phyloP scores from a whole-genome alignment of 2,329 filamentous ascomycete genomes.

The Calonectria pteridis region DNA sequence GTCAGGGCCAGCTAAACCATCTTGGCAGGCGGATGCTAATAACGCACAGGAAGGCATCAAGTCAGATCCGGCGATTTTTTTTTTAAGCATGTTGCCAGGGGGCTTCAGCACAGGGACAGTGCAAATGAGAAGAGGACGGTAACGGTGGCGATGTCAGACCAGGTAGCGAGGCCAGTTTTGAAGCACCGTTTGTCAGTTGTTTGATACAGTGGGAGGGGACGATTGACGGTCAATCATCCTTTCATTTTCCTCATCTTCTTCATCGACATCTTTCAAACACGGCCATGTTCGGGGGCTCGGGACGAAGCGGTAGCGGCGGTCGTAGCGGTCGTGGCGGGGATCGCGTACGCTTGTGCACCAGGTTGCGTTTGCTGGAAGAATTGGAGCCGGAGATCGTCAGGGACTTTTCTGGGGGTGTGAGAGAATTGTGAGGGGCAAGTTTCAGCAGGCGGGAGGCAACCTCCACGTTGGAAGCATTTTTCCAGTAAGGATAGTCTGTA shows the following conservation, averaged over 20 bases:
- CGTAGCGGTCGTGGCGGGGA: conserved; percentile 25
- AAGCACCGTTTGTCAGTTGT: conserved; percentile 5
- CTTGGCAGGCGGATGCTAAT: conserved; percentile 16
- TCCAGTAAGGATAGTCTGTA: conserved; percentile 22
- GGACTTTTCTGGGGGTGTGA: conserved; percentile 37
- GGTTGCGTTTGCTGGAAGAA: conserved; percentile 28
- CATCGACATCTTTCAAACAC: conserved; percentile 22
- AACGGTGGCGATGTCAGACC: not conserved
- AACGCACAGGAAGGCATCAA: not conserved
- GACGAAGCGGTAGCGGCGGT: conserved; percentile 31
- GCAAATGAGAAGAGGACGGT: conserved; percentile 1
- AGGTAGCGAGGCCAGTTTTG: not conserved
- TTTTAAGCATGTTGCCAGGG: not conserved
- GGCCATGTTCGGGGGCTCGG: conserved; percentile 25
- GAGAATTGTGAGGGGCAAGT: conserved; percentile 36
- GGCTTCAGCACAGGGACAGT: not conserved
- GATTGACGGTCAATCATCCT: conserved; percentile 8
- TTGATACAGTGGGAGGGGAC: conserved; percentile 1
- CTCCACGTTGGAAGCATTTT: conserved; percentile 4
- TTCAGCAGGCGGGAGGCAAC: conserved; percentile 38
- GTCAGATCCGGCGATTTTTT: not conserved
- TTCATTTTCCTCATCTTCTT: conserved; percentile 23
- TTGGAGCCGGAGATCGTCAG: conserved; percentile 39
- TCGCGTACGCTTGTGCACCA: conserved; percentile 1
- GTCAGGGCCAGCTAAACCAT: conserved; percentile 23